Conservation (phyloP, 192 early-diverging fungal species). For the Coemansia sp. region DNA sequence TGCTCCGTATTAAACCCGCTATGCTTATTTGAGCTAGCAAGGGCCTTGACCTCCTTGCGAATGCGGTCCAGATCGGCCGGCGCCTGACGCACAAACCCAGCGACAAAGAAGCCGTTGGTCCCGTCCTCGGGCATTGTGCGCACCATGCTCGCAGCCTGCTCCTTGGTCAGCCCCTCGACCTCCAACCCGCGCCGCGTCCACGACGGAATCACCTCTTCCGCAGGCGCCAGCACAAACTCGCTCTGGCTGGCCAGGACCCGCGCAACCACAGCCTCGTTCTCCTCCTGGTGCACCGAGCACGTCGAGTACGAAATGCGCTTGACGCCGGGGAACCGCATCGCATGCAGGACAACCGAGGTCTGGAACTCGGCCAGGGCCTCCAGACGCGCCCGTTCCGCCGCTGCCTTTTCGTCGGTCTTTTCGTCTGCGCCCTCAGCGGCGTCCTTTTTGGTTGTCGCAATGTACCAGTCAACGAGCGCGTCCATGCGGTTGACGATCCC, state of each 20-base stretch:
- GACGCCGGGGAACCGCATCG: slow-evolving; percentile 81
- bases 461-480: slow-evolving; percentile 66
- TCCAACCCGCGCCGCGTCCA: slow-evolving; percentile 79
- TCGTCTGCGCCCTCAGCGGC: neutral
- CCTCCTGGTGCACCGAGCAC: slow-evolving; percentile 87
- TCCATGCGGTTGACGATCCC: slow-evolving; percentile 92
- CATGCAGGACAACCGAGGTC: slow-evolving; percentile 73
- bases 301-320: slow-evolving; percentile 92
- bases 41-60: slow-evolving; percentile 6
- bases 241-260: slow-evolving; percentile 56
- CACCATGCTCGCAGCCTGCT: slow-evolving; percentile 63
- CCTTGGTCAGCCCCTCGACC: slow-evolving; percentile 23
- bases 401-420: neutral
- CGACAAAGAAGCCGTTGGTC: slow-evolving; percentile 97
- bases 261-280: slow-evolving; percentile 95
- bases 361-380: slow-evolving; percentile 86
- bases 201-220: slow-evolving; percentile 63
- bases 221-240: slow-evolving; percentile 59
- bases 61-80: slow-evolving; percentile 19
- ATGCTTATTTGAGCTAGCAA: neutral
- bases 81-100: slow-evolving; percentile 67
- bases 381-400: slow-evolving; percentile 54
- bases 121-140: slow-evolving; percentile 79
- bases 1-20: too few species aligned
- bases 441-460: slow-evolving; percentile 17